Percentiles rank a stretch among this genome's conserved stretches.
These are phyloP conservation scores for Aspergillus taichungensis DNA, from an alignment of 495 filamentous ascomycete species.

Conservation along the genomic window DNA sequence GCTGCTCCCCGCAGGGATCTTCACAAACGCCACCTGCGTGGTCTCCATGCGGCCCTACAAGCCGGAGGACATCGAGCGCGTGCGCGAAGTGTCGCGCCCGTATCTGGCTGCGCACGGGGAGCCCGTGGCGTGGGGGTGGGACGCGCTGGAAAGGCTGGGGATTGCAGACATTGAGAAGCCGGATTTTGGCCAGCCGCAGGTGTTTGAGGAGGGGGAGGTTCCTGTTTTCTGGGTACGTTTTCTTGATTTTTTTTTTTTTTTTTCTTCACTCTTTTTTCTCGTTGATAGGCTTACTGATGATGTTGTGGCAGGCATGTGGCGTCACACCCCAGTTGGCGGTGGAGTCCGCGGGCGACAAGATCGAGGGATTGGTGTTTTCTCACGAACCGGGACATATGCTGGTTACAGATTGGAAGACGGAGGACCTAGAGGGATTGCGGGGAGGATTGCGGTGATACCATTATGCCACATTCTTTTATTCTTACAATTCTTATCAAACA, in stretches of 20 bases:
- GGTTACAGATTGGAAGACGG: slow-evolving; percentile 34
- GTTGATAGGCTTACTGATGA: background rate
- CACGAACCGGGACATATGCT: slow-evolving; percentile 51
- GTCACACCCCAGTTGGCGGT: slow-evolving; percentile 52
- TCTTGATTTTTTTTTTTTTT: background rate
- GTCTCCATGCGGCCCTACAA: slow-evolving; percentile 49
- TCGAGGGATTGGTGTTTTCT: slow-evolving; percentile 42
- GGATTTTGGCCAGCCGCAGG: slow-evolving; percentile 36
- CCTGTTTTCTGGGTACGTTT: slow-evolving; percentile 44
- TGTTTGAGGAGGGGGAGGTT: slow-evolving; percentile 31
- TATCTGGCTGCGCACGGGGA: slow-evolving; percentile 47
- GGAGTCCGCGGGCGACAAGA: slow-evolving; percentile 29
- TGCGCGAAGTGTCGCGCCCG: slow-evolving; percentile 37
- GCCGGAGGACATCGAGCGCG: slow-evolving; percentile 32
- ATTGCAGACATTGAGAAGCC: slow-evolving; percentile 36
- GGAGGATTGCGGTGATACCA: background rate
- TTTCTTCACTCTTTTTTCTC: background rate
- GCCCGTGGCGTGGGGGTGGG: slow-evolving; percentile 53
- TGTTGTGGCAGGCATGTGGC: slow-evolving; percentile 37
- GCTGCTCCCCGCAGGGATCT: slow-evolving; percentile 43
- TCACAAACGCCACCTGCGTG: slow-evolving; percentile 36
- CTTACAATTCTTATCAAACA: no score
- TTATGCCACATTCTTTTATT: no score
- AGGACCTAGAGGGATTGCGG: slow-evolving; percentile 10
- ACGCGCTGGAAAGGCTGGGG: slow-evolving; percentile 34